These are phyloP conservation scores for Baorangia bicolor DNA, from an alignment of 768 basidiomycete species.

Conservation along the genomic window DNA sequence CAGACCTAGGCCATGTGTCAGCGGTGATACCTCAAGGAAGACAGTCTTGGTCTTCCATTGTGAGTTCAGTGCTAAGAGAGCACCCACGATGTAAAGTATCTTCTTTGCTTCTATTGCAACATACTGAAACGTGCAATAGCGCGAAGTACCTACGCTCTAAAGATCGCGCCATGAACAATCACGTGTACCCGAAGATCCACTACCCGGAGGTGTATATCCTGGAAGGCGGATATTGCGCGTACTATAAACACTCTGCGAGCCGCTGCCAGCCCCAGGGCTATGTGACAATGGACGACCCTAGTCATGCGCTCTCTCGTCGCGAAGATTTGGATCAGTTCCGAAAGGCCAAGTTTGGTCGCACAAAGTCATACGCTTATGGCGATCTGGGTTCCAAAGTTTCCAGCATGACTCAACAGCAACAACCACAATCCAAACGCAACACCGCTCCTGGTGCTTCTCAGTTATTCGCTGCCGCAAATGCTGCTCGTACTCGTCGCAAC, in stretches of 20 bases:
- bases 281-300: conserved; percentile 93
- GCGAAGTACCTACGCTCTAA: conserved; percentile 91
- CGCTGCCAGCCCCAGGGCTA: conserved; percentile 84
- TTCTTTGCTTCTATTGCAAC: not conserved
- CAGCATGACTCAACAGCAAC: conserved; percentile 35
- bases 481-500: conserved; percentile 62
- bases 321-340: conserved; percentile 93
- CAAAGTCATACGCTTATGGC: conserved; percentile 92
- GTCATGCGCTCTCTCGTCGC: conserved; percentile 72
- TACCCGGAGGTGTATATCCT: conserved; percentile 97
- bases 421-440: conserved; percentile 57
- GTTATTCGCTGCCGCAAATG: conserved; percentile 69
- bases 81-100: conserved; percentile 84
- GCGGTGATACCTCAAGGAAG: conserved; percentile 72
- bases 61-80: conserved; percentile 94
- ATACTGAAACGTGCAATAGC: conserved; percentile 40
- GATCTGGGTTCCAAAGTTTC: conserved; percentile 53
- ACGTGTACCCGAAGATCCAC: conserved; percentile 86
- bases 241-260: conserved; percentile 64
- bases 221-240: conserved; percentile 93
- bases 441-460: conserved; percentile 59
- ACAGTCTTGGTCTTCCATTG: conserved; percentile 95
- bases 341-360: conserved; percentile 81
- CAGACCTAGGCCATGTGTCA: conserved; percentile 66
- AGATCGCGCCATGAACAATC: conserved; percentile 87